Percentiles rank a stretch among this genome's conserved stretches.
Evolutionary conservation across 495 filamentous ascomycete genomes (phyloP).

Genomic region (Melanomma pulvis-pyrius): DNA sequence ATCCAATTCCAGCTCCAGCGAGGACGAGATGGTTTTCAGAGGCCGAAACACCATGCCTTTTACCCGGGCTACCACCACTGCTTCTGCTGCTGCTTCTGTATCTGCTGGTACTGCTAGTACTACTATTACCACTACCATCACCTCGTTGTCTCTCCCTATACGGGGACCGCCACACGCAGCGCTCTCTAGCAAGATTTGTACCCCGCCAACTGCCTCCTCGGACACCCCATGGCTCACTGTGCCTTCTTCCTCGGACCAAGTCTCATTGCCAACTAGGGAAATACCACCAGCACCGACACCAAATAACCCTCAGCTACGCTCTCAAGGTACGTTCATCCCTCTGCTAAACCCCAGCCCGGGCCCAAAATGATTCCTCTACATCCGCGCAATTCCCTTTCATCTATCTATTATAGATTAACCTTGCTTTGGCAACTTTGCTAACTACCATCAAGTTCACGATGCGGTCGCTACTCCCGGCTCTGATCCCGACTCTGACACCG

Average conservation of each 20-base stretch:
- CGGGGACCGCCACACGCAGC: neutral
- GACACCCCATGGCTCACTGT: too few species aligned
- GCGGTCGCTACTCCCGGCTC: neutral
- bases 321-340: neutral
- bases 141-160: neutral
- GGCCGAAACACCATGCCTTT: slow-evolving; percentile 26
- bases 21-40: slow-evolving; percentile 68
- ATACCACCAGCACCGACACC: too few species aligned
- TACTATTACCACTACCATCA: neutral
- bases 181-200: too few species aligned
- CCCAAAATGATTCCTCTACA: too few species aligned
- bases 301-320: neutral
- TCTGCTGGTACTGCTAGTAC: too few species aligned
- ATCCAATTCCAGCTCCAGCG: slow-evolving; percentile 63
- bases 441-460: neutral
- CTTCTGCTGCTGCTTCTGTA: neutral
- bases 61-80: slow-evolving; percentile 1
- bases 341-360: too few species aligned
- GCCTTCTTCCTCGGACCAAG: too few species aligned
- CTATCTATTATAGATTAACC: too few species aligned
- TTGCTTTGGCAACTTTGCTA: neutral
- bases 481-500: slow-evolving; percentile 12
- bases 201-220: too few species aligned
- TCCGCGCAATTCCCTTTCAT: too few species aligned
- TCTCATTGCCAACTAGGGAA: too few species aligned